phyloP scores from a whole-genome alignment of 2,329 filamentous ascomycete genomes.

The Phialophora verrucosa region DNA sequence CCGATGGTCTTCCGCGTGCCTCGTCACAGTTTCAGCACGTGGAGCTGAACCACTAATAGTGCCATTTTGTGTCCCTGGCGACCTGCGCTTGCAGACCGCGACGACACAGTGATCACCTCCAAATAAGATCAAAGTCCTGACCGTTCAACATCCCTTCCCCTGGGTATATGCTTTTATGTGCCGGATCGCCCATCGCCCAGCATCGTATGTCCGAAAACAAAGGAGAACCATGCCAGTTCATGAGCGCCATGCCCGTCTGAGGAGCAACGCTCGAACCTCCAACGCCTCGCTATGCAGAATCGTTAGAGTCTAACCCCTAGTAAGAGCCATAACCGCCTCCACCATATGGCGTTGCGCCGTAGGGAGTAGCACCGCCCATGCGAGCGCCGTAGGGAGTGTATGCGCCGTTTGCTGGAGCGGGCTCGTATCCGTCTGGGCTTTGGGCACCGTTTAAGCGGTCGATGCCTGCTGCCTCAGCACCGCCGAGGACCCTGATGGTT shows the following conservation, averaged over 20 bases:
- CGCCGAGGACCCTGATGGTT: conserved; percentile 68
- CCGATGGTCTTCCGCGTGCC: not conserved
- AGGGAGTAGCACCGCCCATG: conserved; percentile 60
- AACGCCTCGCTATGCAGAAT: conserved; percentile 34
- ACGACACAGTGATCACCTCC: not conserved
- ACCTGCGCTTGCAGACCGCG: not conserved
- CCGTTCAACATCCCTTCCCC: not conserved
- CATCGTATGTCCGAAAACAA: not conserved
- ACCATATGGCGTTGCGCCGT: conserved; percentile 65
- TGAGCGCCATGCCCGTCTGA: not conserved
- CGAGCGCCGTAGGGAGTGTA: conserved; percentile 70
- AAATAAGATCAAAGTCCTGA: not conserved
- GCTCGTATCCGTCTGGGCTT: conserved; percentile 58
- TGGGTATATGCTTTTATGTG: conserved; percentile 7
- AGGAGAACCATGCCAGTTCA: not conserved
- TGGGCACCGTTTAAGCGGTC: conserved; percentile 55
- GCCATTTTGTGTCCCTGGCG: conserved; percentile 1
- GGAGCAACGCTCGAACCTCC: conserved; percentile 10
- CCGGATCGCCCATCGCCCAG: not conserved
- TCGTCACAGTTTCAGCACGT: conserved; percentile 9
- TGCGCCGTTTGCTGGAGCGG: conserved; percentile 50
- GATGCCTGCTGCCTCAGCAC: conserved; percentile 51
- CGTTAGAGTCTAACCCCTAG: conserved; percentile 4
- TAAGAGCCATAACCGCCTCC: conserved; percentile 36
- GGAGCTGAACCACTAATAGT: not conserved